phyloP scores from a whole-genome alignment of 192 early-diverging fungal genomes.

The Podila verticillata region DNA sequence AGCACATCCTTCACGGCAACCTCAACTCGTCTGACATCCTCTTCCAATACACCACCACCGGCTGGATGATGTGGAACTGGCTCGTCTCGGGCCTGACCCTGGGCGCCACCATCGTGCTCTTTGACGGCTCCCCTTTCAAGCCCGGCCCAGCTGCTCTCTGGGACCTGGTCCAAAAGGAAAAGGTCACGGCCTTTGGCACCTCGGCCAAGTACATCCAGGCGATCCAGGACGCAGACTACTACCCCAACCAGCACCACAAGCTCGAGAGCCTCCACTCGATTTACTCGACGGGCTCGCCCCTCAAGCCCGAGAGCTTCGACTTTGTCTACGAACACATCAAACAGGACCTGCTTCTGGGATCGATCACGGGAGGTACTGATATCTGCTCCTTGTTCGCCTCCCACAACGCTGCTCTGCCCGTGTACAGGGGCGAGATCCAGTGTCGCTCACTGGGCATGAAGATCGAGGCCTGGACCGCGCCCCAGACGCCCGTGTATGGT shows the following conservation, averaged over 20 bases:
- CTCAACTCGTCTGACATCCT: slow-evolving; percentile 78
- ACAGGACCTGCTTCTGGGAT: slow-evolving; percentile 85
- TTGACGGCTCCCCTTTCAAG: slow-evolving; percentile 95
- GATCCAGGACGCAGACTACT: slow-evolving; percentile 77
- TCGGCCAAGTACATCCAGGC: slow-evolving; percentile 97
- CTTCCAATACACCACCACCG: slow-evolving; percentile 92
- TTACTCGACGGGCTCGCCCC: slow-evolving; percentile 94
- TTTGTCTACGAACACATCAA: slow-evolving; percentile 92
- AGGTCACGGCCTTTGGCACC: slow-evolving; percentile 90
- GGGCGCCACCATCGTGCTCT: slow-evolving; percentile 84
- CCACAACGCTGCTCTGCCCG: slow-evolving; percentile 88
- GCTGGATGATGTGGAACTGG: slow-evolving; percentile 99
- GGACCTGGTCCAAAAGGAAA: slow-evolving; percentile 81
- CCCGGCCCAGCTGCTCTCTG: slow-evolving; percentile 80
- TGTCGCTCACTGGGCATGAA: slow-evolving; percentile 93
- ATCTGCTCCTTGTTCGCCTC: slow-evolving; percentile 96
- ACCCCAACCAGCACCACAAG: slow-evolving; percentile 69
- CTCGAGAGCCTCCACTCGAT: slow-evolving; percentile 77
- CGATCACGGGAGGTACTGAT: slow-evolving; percentile 98
- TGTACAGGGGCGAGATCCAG: slow-evolving; percentile 96
- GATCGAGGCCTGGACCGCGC: slow-evolving; percentile 89
- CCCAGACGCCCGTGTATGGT: slow-evolving; percentile 68
- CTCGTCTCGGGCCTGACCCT: slow-evolving; percentile 81
- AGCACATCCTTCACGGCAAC: slow-evolving; percentile 89
- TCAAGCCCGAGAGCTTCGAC: slow-evolving; percentile 92